Conservation (phyloP, 1,139 yeast genomes). For the Meyerozyma sp. region DNA sequence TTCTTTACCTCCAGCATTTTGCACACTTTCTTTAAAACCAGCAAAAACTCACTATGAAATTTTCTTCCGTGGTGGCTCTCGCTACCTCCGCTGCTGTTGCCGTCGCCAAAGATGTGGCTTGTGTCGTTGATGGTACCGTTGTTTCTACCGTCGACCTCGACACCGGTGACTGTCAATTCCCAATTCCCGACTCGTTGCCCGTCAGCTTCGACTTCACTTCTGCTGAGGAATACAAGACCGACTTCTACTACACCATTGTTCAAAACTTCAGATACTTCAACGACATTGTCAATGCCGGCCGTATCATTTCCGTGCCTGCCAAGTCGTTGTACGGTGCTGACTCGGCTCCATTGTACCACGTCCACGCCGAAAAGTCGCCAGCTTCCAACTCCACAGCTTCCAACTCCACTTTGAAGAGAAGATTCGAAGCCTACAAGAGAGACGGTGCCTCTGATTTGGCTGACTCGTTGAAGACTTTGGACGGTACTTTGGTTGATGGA, state of each 20-base stretch:
- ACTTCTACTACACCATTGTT: slow-evolving; percentile 32
- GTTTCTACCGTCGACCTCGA: slow-evolving; percentile 36
- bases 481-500: slow-evolving; percentile 21
- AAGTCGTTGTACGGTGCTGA: slow-evolving; percentile 18
- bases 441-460: slow-evolving; percentile 29
- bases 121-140: slow-evolving; percentile 29
- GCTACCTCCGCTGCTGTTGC: slow-evolving; percentile 14
- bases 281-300: slow-evolving; percentile 34
- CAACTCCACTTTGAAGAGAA: slow-evolving; percentile 26
- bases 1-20: neutral
- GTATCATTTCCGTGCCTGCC: slow-evolving; percentile 31
- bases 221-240: slow-evolving; percentile 28
- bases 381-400: slow-evolving; percentile 34
- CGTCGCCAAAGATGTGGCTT: slow-evolving; percentile 30
- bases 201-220: slow-evolving; percentile 22
- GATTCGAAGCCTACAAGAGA: slow-evolving; percentile 16
- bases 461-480: slow-evolving; percentile 19
- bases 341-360: slow-evolving; percentile 24
- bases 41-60: slow-evolving; percentile 10
- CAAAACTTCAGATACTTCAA: slow-evolving; percentile 21
- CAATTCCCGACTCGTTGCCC: slow-evolving; percentile 26
- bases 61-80: slow-evolving; percentile 12
- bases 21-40: slow-evolving; percentile 1
- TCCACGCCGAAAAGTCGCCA: slow-evolving; percentile 24
- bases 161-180: slow-evolving; percentile 38